Conservation (phyloP, 2,329 filamentous ascomycete genomes). For the Colletotrichum sojae region DNA sequence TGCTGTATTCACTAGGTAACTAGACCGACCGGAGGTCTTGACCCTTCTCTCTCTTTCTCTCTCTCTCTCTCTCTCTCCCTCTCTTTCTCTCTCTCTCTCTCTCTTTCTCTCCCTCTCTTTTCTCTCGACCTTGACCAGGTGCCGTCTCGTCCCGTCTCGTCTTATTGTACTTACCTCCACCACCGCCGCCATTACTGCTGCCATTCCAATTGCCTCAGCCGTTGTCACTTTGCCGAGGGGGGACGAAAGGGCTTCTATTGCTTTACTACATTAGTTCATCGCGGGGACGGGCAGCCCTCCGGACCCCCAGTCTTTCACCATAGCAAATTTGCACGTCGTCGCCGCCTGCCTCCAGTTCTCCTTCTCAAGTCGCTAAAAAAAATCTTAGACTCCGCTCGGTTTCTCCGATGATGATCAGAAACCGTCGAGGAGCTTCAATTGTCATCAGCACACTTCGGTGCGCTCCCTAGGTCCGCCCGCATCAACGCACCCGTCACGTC, state of each 20-base stretch:
- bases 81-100: no score
- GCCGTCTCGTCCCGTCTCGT: neutral
- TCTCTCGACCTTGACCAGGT: no score
- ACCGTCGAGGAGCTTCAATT: neutral
- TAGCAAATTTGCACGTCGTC: slow-evolving; percentile 26
- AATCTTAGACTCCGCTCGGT: slow-evolving; percentile 17
- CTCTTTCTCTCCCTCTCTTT: no score
- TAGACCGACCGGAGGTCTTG: neutral
- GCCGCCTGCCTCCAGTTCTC: slow-evolving; percentile 16
- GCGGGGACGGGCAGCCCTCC: slow-evolving; percentile 31
- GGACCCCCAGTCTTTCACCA: slow-evolving; percentile 27
- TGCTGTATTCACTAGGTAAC: neutral
- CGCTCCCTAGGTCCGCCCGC: slow-evolving; percentile 8
- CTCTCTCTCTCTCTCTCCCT: no score
- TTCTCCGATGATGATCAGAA: slow-evolving; percentile 11
- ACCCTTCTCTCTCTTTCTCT: no score
- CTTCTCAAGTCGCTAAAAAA: slow-evolving; percentile 6
- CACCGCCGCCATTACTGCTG: no score
- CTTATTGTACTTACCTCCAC: neutral
- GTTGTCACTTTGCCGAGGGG: slow-evolving; percentile 10
- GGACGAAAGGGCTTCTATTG: neutral
- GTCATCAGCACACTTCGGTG: slow-evolving; percentile 2
- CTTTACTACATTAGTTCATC: slow-evolving; percentile 12
- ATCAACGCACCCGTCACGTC: neutral
- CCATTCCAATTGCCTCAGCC: no score